A percentile compares a stretch with the other conserved stretches of the same genome.
Conservation (phyloP, 139 green algal genomes). For the Haematococcus sp. region DNA sequence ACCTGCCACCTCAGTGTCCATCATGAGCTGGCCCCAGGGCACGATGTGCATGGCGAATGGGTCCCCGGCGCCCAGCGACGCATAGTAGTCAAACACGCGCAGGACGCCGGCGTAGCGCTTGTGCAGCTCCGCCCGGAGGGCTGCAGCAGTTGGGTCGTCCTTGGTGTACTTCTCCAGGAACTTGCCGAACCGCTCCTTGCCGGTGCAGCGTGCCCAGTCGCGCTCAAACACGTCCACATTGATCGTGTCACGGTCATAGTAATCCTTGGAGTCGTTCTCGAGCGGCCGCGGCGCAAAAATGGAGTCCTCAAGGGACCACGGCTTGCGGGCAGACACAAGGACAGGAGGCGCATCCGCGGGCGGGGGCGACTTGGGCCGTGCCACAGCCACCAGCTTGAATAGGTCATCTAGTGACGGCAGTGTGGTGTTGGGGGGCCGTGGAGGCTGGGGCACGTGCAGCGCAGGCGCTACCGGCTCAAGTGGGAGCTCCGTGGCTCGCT, state of each 20-base stretch:
- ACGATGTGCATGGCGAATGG: slow-evolving; percentile 33
- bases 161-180: slow-evolving; percentile 4
- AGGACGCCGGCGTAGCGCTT: slow-evolving; percentile 18
- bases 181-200: slow-evolving; percentile 11
- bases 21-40: slow-evolving; percentile 43
- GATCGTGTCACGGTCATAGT: not conserved
- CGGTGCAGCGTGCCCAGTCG: not conserved
- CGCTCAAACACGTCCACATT: not conserved
- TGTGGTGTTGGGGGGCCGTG: too few relatives aligned
- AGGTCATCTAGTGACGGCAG: too few relatives aligned
- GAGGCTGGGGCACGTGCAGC: too few relatives aligned
- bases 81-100: slow-evolving; percentile 31
- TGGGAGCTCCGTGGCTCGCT: too few relatives aligned
- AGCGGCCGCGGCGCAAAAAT: slow-evolving; percentile 4
- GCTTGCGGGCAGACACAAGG: too few relatives aligned
- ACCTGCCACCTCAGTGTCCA: slow-evolving; percentile 8
- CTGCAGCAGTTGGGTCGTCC: not conserved
- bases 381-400: too few relatives aligned
- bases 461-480: too few relatives aligned
- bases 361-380: too few relatives aligned
- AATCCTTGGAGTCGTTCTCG: slow-evolving; percentile 8
- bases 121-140: not conserved
- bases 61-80: slow-evolving; percentile 19
- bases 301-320: not conserved
- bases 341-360: too few relatives aligned